A percentile compares a stretch with the other conserved stretches of the same genome.
Conservation (phyloP, 2,329 filamentous ascomycete genomes). For the Colletotrichum karsti region DNA sequence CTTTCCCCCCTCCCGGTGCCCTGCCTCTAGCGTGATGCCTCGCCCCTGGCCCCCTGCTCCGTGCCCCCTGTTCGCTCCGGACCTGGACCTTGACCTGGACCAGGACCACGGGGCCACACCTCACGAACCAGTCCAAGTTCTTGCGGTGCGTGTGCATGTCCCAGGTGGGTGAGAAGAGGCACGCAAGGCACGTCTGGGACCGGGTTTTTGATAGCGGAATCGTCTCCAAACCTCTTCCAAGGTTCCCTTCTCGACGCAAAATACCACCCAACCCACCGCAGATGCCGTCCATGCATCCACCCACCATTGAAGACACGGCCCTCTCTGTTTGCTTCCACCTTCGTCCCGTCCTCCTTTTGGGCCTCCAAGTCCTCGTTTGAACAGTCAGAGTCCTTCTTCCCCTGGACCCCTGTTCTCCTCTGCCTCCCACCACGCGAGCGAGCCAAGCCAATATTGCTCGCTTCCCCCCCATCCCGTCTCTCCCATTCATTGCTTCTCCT, state of each 20-base stretch:
- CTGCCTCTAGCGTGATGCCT: background rate
- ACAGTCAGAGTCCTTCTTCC: no score
- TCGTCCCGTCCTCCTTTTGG: constrained; percentile 14
- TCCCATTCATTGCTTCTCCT: background rate
- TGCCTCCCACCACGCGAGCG: constrained; percentile 12
- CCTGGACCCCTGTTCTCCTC: constrained; percentile 11
- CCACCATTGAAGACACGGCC: constrained; percentile 13
- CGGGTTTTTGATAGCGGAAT: background rate
- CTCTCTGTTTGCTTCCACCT: background rate
- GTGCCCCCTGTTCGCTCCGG: constrained; percentile 5
- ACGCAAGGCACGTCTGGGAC: background rate
- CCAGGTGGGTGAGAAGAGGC: background rate
- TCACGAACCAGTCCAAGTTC: constrained; percentile 23
- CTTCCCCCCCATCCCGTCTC: constrained; percentile 3
- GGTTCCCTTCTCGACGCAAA: background rate
- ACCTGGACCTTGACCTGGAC: background rate
- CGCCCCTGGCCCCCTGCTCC: constrained; percentile 6
- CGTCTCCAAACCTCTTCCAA: background rate
- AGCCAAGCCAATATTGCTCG: constrained; percentile 27
- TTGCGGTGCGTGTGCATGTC: background rate
- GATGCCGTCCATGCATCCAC: constrained; percentile 7
- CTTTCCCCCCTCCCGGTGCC: constrained; percentile 14
- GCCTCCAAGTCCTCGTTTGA: background rate
- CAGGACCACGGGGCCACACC: background rate
- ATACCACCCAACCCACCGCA: constrained; percentile 3